Percentiles rank a stretch among this genome's conserved stretches.
These are phyloP conservation scores for Fomitopsis serialis DNA, from an alignment of 768 basidiomycete genomes.

Conservation along the genomic window DNA sequence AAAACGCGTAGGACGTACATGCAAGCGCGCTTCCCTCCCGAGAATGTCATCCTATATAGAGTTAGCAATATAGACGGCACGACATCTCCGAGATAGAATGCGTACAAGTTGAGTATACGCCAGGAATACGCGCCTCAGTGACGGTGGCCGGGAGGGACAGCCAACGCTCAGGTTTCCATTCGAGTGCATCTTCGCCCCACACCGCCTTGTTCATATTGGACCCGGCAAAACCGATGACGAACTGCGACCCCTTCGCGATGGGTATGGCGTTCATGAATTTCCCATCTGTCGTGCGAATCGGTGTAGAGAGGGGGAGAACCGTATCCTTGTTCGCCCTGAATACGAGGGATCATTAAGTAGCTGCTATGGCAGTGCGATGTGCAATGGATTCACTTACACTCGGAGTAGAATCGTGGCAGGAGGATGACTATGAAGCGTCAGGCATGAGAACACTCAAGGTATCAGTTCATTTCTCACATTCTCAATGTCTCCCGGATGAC, in stretches of 20 bases:
- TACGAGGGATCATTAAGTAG: too few species aligned
- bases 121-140: slow-evolving; percentile 14
- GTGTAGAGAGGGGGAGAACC: slow-evolving; percentile 48
- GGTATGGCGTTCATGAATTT: slow-evolving; percentile 32
- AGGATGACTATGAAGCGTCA: too few species aligned
- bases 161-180: slow-evolving; percentile 66
- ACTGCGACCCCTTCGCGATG: slow-evolving; percentile 40
- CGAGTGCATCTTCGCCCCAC: slow-evolving; percentile 58
- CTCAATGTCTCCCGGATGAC: slow-evolving; percentile 26
- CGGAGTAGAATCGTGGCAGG: too few species aligned
- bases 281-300: slow-evolving; percentile 40
- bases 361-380: too few species aligned
- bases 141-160: slow-evolving; percentile 24
- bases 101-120: slow-evolving; percentile 20
- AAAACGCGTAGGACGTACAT: slow-evolving; percentile 8
- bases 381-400: too few species aligned
- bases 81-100: background rate
- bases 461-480: too few species aligned
- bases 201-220: slow-evolving; percentile 47
- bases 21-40: slow-evolving; percentile 17
- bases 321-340: slow-evolving; percentile 44
- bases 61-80: background rate
- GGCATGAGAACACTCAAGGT: too few species aligned
- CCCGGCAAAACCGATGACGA: slow-evolving; percentile 37
- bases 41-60: slow-evolving; percentile 18